Evolutionary conservation across 2,329 filamentous ascomycete species (phyloP).

Genomic region (Metarhizium anisopliae): DNA sequence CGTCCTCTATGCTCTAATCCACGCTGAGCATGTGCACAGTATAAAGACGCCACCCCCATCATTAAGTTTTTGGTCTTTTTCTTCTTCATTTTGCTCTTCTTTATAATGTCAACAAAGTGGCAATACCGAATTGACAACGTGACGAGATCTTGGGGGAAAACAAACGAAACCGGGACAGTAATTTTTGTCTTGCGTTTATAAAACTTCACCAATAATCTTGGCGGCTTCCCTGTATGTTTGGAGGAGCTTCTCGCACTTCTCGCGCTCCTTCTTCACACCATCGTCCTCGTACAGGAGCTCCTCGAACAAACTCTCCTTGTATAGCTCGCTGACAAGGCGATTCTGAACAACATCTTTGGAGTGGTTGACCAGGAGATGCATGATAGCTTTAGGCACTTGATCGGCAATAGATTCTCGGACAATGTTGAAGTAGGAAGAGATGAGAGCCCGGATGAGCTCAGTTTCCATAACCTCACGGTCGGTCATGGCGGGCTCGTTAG

Average conservation of each 20-base stretch:
- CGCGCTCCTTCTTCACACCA: conserved; percentile 90
- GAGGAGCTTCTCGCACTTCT: conserved; percentile 96
- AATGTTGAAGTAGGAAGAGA: conserved; percentile 98
- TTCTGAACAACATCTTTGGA: conserved; percentile 98
- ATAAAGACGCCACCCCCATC: neutral
- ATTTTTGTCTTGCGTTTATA: conserved; percentile 39
- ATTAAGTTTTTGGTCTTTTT: neutral
- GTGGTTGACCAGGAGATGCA: conserved; percentile 97
- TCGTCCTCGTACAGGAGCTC: conserved; percentile 97
- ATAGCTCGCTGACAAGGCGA: conserved; percentile 86
- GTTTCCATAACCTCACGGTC: conserved; percentile 97
- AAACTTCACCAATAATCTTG: conserved; percentile 94
- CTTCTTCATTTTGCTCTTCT: neutral
- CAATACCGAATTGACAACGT: neutral
- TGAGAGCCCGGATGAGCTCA: conserved; percentile 90
- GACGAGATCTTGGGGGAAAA: neutral
- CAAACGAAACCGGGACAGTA: neutral
- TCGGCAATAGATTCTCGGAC: conserved; percentile 98
- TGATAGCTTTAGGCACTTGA: conserved; percentile 96
- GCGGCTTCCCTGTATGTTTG: conserved; percentile 95
- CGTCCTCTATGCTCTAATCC: neutral
- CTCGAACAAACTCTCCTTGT: conserved; percentile 83
- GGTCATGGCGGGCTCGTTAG: conserved; percentile 77
- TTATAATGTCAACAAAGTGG: neutral
- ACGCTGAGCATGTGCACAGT: neutral